Percentiles rank a stretch among this genome's conserved stretches.
Conservation (phyloP, 139 green algal genomes). For the Volvox reticuliferus region DNA sequence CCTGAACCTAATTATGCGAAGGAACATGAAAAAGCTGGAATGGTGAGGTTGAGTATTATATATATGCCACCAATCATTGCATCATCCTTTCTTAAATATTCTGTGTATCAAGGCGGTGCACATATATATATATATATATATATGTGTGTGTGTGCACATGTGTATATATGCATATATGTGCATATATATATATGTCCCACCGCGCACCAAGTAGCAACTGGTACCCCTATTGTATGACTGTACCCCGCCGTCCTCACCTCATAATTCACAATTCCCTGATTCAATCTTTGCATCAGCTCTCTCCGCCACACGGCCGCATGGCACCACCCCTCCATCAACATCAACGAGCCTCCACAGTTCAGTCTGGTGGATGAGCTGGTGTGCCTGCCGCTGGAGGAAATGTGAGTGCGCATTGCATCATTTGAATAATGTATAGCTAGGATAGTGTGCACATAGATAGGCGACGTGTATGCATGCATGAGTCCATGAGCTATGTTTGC, state of each 20-base stretch:
- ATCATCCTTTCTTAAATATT: not conserved
- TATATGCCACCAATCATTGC: not conserved
- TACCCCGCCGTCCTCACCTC: not conserved
- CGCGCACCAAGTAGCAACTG: too few relatives aligned
- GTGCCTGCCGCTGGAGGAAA: conserved; percentile 35
- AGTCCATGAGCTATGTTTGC: too few relatives aligned
- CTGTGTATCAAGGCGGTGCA: not conserved
- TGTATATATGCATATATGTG: too few relatives aligned
- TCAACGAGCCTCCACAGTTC: conserved; percentile 4
- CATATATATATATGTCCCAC: too few relatives aligned
- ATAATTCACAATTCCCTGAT: not conserved
- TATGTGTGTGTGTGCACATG: too few relatives aligned
- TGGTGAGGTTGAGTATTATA: not conserved
- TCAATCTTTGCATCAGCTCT: not conserved
- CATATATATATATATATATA: not conserved
- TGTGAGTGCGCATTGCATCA: conserved; percentile 6
- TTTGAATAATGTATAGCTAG: not conserved
- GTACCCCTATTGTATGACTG: too few relatives aligned
- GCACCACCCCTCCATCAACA: conserved; percentile 14
- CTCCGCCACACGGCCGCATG: not conserved
- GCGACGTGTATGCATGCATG: not conserved
- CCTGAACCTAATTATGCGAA: not conserved
- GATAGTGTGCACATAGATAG: not conserved
- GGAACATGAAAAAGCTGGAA: not conserved
- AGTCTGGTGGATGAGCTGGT: conserved; percentile 29